phyloP scores from a whole-genome alignment of 805 yeast genomes.

The Sugiyamaella floridensis region DNA sequence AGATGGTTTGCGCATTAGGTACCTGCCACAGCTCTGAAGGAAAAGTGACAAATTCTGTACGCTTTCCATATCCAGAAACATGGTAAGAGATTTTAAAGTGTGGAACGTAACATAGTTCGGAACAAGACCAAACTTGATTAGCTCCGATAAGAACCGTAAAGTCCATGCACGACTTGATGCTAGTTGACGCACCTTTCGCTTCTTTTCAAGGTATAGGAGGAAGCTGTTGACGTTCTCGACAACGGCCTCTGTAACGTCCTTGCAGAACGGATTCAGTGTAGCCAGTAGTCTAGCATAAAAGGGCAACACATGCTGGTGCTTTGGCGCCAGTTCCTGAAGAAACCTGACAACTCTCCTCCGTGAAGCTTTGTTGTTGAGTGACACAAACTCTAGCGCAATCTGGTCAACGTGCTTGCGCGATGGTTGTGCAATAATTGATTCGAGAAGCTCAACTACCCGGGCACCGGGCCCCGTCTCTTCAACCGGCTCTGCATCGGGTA shows the following conservation, averaged over 20 bases:
- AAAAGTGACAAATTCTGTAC: conserved; percentile 63
- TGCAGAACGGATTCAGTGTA: conserved; percentile 44
- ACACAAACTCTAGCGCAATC: conserved; percentile 28
- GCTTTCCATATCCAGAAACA: conserved; percentile 47
- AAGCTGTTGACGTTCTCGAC: conserved; percentile 45
- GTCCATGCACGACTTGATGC: conserved; percentile 22
- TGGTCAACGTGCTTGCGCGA: conserved; percentile 27
- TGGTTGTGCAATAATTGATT: conserved; percentile 11
- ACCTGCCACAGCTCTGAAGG: conserved; percentile 67
- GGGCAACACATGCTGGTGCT: conserved; percentile 28
- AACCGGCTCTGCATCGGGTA: conserved; percentile 34
- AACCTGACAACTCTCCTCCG: conserved; percentile 51
- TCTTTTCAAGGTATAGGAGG: conserved; percentile 19
- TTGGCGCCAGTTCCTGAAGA: conserved; percentile 42
- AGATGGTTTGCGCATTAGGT: conserved; percentile 50
- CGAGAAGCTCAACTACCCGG: conserved; percentile 12
- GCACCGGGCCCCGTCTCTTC: conserved; percentile 23
- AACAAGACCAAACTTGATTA: conserved; percentile 67
- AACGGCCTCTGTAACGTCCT: conserved; percentile 47
- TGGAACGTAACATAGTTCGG: conserved; percentile 70
- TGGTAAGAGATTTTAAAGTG: conserved; percentile 55
- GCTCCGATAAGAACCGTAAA: conserved; percentile 61
- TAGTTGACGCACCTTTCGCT: conserved; percentile 13
- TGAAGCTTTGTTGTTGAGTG: conserved; percentile 66
- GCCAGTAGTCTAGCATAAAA: conserved; percentile 63